Evolutionary conservation across 2,329 filamentous ascomycete species (phyloP), one percentile per base, ranked within the genome.

Genomic region (Alternaria sp.): DNA sequence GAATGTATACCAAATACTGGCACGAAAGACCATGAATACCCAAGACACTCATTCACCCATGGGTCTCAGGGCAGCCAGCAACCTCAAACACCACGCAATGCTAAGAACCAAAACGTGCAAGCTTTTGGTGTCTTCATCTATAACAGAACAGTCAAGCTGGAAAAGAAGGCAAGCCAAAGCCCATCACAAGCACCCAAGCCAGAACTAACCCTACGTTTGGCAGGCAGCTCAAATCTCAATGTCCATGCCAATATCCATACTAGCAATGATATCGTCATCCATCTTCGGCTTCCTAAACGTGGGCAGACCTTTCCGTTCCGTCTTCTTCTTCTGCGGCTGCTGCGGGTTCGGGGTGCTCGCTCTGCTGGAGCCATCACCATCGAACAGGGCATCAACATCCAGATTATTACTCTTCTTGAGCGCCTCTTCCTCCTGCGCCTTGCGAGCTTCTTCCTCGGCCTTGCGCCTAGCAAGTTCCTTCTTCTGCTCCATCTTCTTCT

Each of bases 221-320:
- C 5, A 17, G 12, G 21, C 19, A 10, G 52, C 64, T 81, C 74
- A 93, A 71, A 97, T 93, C 70, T 97, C 93, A 72, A 97, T 90
- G 71, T 98, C 95, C 77, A 98, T 93, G 26, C 93, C 95, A 72
- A 98, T 82, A 78, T 98, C 96, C 83, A 98, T 84, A 25, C 89
- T 87, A 1, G 91, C 93, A 79, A 98, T 95, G 59, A 97, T 91
- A 75, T 98, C 96, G 76, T 98, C 96, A 66, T 97, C 94, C 84
- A 91, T 91, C 61, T 93, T 87, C 28, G 91, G 90, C 81, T 92
- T 86, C 70, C 85, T 90, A 74, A 95, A 92, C 52, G 93, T 91
- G 12, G 89, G 89, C 68, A 87, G 77, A 1, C 86, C 86, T 36
- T 86, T 86, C 62, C 79, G 75, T 70, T 82, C 81, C 45, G 80